phyloP scores from a whole-genome alignment of 768 basidiomycete species.

The Russula foetens region DNA sequence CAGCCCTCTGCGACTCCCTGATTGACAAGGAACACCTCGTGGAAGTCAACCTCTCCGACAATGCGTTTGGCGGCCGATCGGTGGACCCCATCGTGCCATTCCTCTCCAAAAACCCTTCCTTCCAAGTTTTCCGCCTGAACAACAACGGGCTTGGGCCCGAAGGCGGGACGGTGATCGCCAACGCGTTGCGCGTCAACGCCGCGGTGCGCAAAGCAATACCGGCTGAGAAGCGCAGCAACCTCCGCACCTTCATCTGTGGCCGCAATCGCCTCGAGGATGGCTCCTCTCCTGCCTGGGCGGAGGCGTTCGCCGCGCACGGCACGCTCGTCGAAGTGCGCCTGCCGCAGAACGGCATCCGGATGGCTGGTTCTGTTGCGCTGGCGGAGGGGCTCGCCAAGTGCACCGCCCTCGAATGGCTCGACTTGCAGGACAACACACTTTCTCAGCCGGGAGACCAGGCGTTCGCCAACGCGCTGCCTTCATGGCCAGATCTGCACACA shows the following conservation, averaged over 20 bases:
- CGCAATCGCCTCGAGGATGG: slow-evolving; percentile 94
- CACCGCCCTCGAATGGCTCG: slow-evolving; percentile 69
- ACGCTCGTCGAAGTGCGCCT: slow-evolving; percentile 79
- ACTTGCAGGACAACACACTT: slow-evolving; percentile 92
- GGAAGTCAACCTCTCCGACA: slow-evolving; percentile 89
- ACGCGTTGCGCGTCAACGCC: slow-evolving; percentile 81
- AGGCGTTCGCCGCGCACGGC: slow-evolving; percentile 80
- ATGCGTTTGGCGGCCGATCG: slow-evolving; percentile 93
- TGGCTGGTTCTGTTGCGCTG: slow-evolving; percentile 83
- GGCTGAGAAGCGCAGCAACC: slow-evolving; percentile 66
- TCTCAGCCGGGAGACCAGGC: slow-evolving; percentile 47
- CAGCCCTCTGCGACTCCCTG: slow-evolving; percentile 82
- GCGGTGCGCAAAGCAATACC: slow-evolving; percentile 51
- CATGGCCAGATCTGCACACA: slow-evolving; percentile 90
- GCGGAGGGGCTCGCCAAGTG: slow-evolving; percentile 70
- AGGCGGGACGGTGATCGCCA: slow-evolving; percentile 79
- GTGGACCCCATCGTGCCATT: slow-evolving; percentile 96
- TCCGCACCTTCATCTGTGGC: slow-evolving; percentile 83
- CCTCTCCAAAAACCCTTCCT: slow-evolving; percentile 71
- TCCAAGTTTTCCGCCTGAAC: slow-evolving; percentile 83
- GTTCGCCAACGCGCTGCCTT: slow-evolving; percentile 53
- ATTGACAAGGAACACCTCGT: slow-evolving; percentile 70
- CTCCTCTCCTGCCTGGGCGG: slow-evolving; percentile 81
- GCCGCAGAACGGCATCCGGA: slow-evolving; percentile 97
- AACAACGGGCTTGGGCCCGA: slow-evolving; percentile 95